These are phyloP conservation scores for Erysimum cheiranthoides DNA, from an alignment of 345 rosid genomes.

Conservation along the genomic window DNA sequence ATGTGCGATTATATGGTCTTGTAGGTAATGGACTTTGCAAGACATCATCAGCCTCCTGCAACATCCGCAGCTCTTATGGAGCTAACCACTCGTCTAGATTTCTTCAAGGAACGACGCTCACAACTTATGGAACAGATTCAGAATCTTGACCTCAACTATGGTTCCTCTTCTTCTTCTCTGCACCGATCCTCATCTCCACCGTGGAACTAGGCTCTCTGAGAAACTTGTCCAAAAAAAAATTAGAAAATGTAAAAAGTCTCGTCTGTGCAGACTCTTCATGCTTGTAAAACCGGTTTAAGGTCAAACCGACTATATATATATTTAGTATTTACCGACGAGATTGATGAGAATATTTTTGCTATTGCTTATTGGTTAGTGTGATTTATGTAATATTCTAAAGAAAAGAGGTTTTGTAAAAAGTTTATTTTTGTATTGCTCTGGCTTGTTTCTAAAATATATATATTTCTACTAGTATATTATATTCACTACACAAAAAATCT, in stretches of 20 bases:
- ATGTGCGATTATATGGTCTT: not conserved
- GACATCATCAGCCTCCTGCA: conserved; percentile 54
- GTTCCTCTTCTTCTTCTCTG: conserved; percentile 63
- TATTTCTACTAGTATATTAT: too few relatives aligned
- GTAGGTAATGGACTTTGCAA: conserved; percentile 59
- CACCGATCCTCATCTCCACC: conserved; percentile 86
- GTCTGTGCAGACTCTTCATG: conserved; percentile 14
- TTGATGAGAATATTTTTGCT: conserved; percentile 3
- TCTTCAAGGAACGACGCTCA: conserved; percentile 96
- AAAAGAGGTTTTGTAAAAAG: not conserved
- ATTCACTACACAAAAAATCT: too few relatives aligned
- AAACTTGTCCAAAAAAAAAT: not conserved
- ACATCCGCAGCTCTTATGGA: conserved; percentile 89
- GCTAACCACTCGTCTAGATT: conserved; percentile 89
- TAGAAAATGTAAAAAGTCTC: conserved; percentile 26
- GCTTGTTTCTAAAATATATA: not conserved
- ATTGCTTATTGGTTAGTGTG: not conserved
- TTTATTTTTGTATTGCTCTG: not conserved
- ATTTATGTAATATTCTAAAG: not conserved
- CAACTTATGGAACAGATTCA: conserved; percentile 97
- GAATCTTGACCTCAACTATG: conserved; percentile 87
- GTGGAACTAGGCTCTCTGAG: conserved; percentile 60
- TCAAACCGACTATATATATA: conserved; percentile 17
- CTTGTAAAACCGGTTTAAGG: conserved; percentile 41
- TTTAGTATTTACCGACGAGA: not conserved